A percentile compares a stretch with the other conserved stretches of the same genome.
These are phyloP conservation scores for Saksenaea vasiformis DNA, from an alignment of 371 early-diverging fungal genomes.

Conservation along the genomic window DNA sequence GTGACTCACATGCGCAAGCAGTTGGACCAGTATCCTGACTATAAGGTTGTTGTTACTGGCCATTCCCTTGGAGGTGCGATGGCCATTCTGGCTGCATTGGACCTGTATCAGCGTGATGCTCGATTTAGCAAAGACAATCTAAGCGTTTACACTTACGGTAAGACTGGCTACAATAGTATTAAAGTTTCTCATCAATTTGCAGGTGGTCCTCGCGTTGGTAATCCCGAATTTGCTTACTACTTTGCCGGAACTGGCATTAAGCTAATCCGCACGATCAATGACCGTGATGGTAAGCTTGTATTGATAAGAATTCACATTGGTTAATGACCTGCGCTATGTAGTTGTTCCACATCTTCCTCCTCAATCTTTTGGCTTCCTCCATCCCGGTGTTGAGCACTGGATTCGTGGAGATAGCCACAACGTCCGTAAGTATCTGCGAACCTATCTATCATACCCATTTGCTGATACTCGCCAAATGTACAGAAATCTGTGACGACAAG, in stretches of 20 bases:
- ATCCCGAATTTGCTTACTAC: conserved; percentile 25
- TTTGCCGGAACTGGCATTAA: conserved; percentile 21
- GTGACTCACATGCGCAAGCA: conserved; percentile 4
- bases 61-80: conserved; percentile 26
- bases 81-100: conserved; percentile 16
- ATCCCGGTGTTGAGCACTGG: conserved; percentile 28
- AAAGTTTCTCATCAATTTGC: background rate
- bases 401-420: background rate
- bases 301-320: background rate
- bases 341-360: conserved; percentile 18
- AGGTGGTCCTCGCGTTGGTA: conserved; percentile 26
- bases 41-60: conserved; percentile 19
- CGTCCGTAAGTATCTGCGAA: background rate
- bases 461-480: background rate
- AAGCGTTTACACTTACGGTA: conserved; percentile 14
- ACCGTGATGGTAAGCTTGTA: conserved; percentile 12
- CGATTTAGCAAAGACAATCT: conserved; percentile 8
- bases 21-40: conserved; percentile 12
- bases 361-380: conserved; percentile 15
- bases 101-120: conserved; percentile 22
- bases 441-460: background rate
- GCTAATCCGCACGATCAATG: conserved; percentile 18
- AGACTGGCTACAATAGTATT: background rate
- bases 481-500: conserved; percentile 16
- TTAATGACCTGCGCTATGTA: background rate